These are phyloP conservation scores for Diaporthe citrichinensis DNA, from an alignment of 2,329 filamentous ascomycete genomes.

Conservation along the genomic window DNA sequence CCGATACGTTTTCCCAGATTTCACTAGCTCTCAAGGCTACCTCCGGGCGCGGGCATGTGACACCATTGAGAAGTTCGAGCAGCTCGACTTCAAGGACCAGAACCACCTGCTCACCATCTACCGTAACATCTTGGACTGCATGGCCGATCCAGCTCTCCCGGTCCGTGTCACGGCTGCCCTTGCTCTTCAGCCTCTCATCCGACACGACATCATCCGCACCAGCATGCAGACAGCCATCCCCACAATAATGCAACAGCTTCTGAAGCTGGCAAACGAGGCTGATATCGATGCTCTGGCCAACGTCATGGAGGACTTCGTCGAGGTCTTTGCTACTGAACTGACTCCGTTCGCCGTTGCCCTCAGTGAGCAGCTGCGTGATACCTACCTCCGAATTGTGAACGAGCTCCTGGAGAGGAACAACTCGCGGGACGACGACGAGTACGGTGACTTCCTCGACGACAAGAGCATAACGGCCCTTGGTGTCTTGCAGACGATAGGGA, in stretches of 20 bases:
- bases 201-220: constrained; percentile 92
- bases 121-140: constrained; percentile 94
- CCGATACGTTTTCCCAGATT: constrained; percentile 97
- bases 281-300: constrained; percentile 98
- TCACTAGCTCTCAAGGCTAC: constrained; percentile 92
- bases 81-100: constrained; percentile 95
- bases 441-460: constrained; percentile 94
- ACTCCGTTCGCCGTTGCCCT: constrained; percentile 97
- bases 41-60: constrained; percentile 95
- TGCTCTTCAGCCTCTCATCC: constrained; percentile 93
- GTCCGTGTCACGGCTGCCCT: constrained; percentile 95
- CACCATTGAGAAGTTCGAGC: constrained; percentile 97
- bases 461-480: constrained; percentile 98
- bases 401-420: constrained; percentile 92
- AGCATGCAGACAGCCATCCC: constrained; percentile 99
- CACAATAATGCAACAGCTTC: constrained; percentile 98
- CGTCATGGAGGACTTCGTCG: constrained; percentile 99
- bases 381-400: constrained; percentile 92
- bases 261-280: constrained; percentile 97
- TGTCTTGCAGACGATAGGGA: constrained; percentile 97
- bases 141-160: constrained; percentile 93
- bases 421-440: constrained; percentile 81
- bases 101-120: constrained; percentile 98
- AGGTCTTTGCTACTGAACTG: constrained; percentile 96
- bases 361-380: constrained; percentile 95